Evolutionary conservation across 768 basidiomycete genomes (phyloP).

Genomic region (Lentinula sp.): DNA sequence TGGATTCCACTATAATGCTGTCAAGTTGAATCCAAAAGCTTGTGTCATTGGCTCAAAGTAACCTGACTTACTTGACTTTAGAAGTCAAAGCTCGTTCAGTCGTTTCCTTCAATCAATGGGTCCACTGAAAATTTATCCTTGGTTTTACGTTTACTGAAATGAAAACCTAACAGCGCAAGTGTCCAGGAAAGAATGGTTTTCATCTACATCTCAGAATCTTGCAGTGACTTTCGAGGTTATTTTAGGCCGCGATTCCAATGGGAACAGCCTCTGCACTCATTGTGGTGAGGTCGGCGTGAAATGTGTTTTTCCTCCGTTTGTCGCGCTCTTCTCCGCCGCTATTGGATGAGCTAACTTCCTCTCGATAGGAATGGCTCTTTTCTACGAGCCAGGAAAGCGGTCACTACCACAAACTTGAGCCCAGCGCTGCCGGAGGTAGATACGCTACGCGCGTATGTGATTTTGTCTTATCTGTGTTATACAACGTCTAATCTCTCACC

Average conservation of each 20-base stretch:
- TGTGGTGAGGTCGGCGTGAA: conserved; percentile 7
- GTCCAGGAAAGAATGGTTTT: background rate
- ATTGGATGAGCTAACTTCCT: background rate
- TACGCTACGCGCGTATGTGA: background rate
- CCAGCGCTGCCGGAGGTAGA: conserved; percentile 1
- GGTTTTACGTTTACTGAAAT: background rate
- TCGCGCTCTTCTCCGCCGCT: background rate
- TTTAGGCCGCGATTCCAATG: conserved; percentile 5
- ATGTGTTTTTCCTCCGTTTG: conserved; percentile 9
- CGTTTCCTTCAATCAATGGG: background rate
- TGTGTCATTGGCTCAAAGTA: background rate
- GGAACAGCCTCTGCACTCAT: conserved; percentile 6
- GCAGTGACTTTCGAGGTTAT: background rate
- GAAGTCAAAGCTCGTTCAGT: background rate
- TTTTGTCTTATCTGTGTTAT: background rate
- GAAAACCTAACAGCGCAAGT: background rate
- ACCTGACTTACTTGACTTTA: background rate
- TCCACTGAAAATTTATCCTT: background rate
- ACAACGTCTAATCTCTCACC: background rate
- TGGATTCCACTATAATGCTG: background rate
- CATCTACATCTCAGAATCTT: background rate
- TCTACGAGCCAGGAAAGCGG: background rate
- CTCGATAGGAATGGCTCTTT: background rate
- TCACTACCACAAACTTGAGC: background rate
- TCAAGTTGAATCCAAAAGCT: background rate